Conservation (phyloP, 768 basidiomycete species). For the Termitomyces sp. region DNA sequence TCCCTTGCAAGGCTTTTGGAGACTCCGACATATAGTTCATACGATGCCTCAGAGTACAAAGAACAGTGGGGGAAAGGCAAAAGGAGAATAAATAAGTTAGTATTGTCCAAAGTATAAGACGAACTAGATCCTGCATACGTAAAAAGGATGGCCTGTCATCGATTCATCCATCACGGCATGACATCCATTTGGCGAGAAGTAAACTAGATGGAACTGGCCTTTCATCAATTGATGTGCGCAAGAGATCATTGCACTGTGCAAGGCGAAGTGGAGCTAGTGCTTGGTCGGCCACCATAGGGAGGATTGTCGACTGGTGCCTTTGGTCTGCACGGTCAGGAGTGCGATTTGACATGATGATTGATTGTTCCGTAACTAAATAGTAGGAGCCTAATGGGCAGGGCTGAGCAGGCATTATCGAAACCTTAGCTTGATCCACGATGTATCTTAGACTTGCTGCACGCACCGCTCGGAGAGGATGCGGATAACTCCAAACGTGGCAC, state of each 20-base stretch:
- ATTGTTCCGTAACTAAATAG: neutral
- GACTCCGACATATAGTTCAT: constrained; percentile 1
- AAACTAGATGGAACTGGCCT: neutral
- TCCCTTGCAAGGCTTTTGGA: neutral
- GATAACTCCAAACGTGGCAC: neutral
- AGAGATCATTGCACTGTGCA: neutral
- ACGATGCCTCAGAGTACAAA: neutral
- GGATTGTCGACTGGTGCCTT: neutral
- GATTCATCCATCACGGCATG: neutral
- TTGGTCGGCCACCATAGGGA: neutral
- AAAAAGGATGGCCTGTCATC: neutral
- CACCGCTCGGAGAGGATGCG: neutral
- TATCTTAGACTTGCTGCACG: neutral
- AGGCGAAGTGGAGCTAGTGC: neutral
- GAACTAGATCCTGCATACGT: neutral
- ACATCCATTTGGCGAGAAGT: neutral
- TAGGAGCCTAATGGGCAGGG: neutral
- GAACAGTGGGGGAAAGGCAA: neutral
- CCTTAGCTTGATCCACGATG: neutral
- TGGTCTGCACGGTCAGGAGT: neutral
- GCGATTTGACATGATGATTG: neutral
- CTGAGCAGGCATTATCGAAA: neutral
- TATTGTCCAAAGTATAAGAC: neutral
- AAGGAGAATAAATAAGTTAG: neutral
- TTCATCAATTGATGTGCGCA: neutral